Percentiles rank a stretch among this genome's conserved stretches.
These are phyloP conservation scores for Ophiosphaerella herpotricha DNA, from an alignment of 2,329 filamentous ascomycete species.

Conservation along the genomic window DNA sequence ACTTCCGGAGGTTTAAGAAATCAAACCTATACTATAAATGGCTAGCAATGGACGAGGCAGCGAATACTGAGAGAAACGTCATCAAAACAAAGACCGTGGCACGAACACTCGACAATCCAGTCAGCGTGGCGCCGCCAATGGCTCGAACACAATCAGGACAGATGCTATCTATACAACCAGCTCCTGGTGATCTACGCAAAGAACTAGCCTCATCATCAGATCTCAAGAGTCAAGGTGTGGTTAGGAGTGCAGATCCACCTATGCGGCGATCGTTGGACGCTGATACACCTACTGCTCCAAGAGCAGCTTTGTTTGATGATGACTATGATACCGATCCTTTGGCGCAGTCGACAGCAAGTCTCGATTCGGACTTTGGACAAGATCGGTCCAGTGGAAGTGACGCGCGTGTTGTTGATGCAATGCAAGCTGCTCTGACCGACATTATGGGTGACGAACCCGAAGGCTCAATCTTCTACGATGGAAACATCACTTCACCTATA, in stretches of 20 bases:
- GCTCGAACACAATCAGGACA: constrained; percentile 54
- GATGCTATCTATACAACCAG: constrained; percentile 45
- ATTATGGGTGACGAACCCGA: constrained; percentile 83
- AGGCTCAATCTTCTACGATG: constrained; percentile 68
- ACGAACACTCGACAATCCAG: constrained; percentile 31
- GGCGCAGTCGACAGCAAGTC: constrained; percentile 75
- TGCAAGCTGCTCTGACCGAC: constrained; percentile 88
- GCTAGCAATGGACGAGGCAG: constrained; percentile 78
- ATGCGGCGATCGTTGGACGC: constrained; percentile 75
- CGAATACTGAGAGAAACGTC: constrained; percentile 37
- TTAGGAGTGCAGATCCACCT: constrained; percentile 52
- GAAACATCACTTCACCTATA: constrained; percentile 57
- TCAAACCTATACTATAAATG: constrained; percentile 97
- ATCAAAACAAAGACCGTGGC: constrained; percentile 31
- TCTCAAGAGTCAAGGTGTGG: constrained; percentile 54
- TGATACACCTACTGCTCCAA: constrained; percentile 48
- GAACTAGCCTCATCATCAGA: constrained; percentile 66
- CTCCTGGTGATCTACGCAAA: constrained; percentile 58
- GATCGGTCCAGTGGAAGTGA: constrained; percentile 63
- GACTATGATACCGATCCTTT: constrained; percentile 76
- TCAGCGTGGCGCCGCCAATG: constrained; percentile 41
- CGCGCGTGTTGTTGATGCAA: constrained; percentile 82
- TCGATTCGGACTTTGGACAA: constrained; percentile 66
- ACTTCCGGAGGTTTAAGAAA: constrained; percentile 85
- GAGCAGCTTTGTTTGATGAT: constrained; percentile 75